A percentile compares a stretch with the other conserved stretches of the same genome.
Conservation (phyloP, 257 asterid species). For the Nyctanthes arbortristis region DNA sequence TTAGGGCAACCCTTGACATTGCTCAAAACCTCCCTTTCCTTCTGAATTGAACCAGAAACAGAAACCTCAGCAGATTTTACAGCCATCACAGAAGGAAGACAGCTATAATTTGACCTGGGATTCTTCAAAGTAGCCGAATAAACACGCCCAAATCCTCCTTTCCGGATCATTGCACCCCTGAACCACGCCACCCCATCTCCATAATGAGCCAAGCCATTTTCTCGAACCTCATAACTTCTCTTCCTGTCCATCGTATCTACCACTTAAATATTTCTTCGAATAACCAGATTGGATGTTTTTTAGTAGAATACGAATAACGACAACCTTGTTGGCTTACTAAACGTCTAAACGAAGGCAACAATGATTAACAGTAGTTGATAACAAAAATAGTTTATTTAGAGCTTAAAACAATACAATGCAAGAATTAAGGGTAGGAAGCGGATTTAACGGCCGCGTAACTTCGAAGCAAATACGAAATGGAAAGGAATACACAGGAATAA, state of each 20-base stretch:
- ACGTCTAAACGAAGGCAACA: too few species aligned
- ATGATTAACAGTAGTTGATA: too few species aligned
- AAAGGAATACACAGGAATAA: too few species aligned
- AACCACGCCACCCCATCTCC: slow-evolving; percentile 78
- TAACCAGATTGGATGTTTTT: slow-evolving; percentile 5
- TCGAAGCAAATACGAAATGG: too few species aligned
- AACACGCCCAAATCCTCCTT: slow-evolving; percentile 85
- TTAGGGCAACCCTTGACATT: slow-evolving; percentile 62
- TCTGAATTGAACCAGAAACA: slow-evolving; percentile 83
- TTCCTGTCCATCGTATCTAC: slow-evolving; percentile 23
- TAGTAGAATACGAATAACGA: too few species aligned
- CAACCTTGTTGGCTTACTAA: too few species aligned
- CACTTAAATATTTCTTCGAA: not conserved
- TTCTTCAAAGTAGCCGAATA: slow-evolving; percentile 75
- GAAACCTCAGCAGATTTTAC: slow-evolving; percentile 97
- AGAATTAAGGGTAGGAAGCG: too few species aligned
- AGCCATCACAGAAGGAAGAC: slow-evolving; percentile 73
- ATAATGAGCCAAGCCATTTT: slow-evolving; percentile 46
- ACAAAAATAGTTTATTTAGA: too few species aligned
- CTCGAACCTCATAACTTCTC: slow-evolving; percentile 12
- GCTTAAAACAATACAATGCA: too few species aligned
- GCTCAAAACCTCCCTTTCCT: too few species aligned
- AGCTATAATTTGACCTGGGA: slow-evolving; percentile 65
- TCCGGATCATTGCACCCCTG: slow-evolving; percentile 83
- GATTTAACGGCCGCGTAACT: too few species aligned